Evolutionary conservation across 78 protist species (phyloP).

Genomic region (Dictyostelium discoideum): dicty_2.7 NC_007091.3:555001-555500

Average conservation of each 20-base stretch:
- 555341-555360: background rate
- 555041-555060: background rate
- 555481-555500: background rate
- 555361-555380: constrained; percentile 28
- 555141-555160: background rate
- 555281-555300: background rate
- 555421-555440: constrained; percentile 17
- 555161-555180: background rate
- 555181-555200: constrained; percentile 17
- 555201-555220: constrained; percentile 21
- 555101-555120: background rate
- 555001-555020: constrained; percentile 6
- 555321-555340: background rate
- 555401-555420: constrained; percentile 42
- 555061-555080: background rate
- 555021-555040: background rate
- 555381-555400: background rate
- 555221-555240: background rate
- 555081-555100: background rate
- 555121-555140: constrained; percentile 18
- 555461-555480: constrained; percentile 59
- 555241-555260: background rate
- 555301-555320: constrained; percentile 4
- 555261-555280: constrained; percentile 1
- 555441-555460: constrained; percentile 58